phyloP scores from a whole-genome alignment of 2,329 filamentous ascomycete species.

The Phaeosphaeria sp. region DNA sequence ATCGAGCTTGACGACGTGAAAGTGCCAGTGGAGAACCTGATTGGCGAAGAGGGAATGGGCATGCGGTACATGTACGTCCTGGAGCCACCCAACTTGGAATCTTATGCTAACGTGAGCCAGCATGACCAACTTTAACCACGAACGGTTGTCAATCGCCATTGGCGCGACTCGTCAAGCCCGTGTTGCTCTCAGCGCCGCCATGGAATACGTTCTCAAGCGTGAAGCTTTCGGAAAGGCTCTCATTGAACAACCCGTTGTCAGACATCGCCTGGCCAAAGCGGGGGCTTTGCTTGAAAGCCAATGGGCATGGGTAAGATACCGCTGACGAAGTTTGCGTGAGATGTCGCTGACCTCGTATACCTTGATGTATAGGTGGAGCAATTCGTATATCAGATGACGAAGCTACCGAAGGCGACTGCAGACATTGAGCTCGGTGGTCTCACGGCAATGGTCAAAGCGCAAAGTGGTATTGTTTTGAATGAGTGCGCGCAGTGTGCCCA shows the following conservation, averaged over 20 bases:
- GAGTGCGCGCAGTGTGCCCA: conserved; percentile 74
- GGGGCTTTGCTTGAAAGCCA: conserved; percentile 73
- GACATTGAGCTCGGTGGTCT: conserved; percentile 72
- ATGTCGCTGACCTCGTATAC: no score
- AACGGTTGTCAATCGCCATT: conserved; percentile 72
- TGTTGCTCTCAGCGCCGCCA: conserved; percentile 66
- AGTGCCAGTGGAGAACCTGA: conserved; percentile 73
- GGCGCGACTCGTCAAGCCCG: conserved; percentile 68
- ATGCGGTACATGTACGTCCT: conserved; percentile 67
- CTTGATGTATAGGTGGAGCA: no score
- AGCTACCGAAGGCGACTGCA: conserved; percentile 65
- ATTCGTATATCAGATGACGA: conserved; percentile 71
- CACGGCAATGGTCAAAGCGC: conserved; percentile 75
- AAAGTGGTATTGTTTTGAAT: conserved; percentile 73
- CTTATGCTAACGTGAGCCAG: conserved; percentile 8
- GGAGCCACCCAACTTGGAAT: neutral
- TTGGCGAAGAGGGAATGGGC: conserved; percentile 72
- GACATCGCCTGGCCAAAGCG: conserved; percentile 74
- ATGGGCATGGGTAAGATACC: no score
- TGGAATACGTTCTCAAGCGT: conserved; percentile 69
- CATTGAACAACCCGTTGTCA: conserved; percentile 76
- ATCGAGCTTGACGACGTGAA: conserved; percentile 79
- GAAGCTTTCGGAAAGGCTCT: conserved; percentile 73
- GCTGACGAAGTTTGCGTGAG: no score
- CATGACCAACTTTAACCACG: conserved; percentile 83